Percentiles rank a stretch among this genome's conserved stretches.
These are phyloP conservation scores for Berkeleyomyces basicola DNA, from an alignment of 2,329 filamentous ascomycete species.

Conservation along the genomic window DNA sequence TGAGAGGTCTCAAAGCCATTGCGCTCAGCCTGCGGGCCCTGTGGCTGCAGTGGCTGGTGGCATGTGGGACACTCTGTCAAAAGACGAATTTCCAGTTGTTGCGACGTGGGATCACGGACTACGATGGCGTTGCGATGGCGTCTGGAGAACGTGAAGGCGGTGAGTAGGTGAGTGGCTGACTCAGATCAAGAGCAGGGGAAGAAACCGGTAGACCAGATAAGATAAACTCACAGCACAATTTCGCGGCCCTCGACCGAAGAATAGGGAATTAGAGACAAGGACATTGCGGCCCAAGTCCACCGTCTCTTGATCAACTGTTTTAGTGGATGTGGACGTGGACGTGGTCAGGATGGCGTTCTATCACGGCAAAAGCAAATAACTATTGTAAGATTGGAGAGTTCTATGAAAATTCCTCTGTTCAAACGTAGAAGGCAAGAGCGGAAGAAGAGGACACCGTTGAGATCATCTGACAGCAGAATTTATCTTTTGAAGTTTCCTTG, in stretches of 20 bases:
- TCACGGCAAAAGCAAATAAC: no score
- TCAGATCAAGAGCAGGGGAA: neutral
- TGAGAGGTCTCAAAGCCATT: constrained; percentile 26
- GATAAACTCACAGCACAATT: constrained; percentile 56
- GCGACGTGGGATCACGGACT: constrained; percentile 71
- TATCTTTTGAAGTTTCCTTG: neutral
- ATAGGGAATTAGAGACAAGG: constrained; percentile 60
- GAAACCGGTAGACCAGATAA: neutral
- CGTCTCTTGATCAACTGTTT: neutral
- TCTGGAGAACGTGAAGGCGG: constrained; percentile 28
- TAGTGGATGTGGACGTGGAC: neutral
- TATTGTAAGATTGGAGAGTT: neutral
- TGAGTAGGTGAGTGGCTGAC: constrained; percentile 4
- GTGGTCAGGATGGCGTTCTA: no score
- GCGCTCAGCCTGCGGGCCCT: constrained; percentile 30
- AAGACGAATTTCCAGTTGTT: constrained; percentile 66
- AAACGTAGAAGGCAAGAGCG: neutral
- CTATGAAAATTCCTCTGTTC: neutral
- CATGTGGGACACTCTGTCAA: constrained; percentile 81
- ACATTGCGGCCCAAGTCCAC: neutral
- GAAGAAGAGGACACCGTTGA: neutral
- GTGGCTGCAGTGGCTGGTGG: constrained; percentile 48
- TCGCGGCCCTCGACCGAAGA: constrained; percentile 56
- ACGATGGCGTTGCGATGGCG: constrained; percentile 88
- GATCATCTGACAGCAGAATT: neutral